Base-by-base conservation (phyloP, 352 stramenopile species). In the Phytopythium sindhum region DNA sequence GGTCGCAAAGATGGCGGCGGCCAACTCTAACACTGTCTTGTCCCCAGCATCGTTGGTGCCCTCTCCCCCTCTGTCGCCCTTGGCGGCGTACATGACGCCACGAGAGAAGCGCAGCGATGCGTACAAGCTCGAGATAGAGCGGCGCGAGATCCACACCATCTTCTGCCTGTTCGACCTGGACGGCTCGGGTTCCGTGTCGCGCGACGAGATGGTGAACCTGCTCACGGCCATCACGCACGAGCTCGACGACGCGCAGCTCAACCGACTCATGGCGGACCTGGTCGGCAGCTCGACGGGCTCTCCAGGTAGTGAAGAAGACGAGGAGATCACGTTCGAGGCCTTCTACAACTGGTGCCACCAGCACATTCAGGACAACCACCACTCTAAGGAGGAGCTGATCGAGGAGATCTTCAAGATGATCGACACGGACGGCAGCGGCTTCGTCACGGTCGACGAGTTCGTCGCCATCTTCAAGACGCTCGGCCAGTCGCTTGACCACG, bases 301-400 rank as follows among this genome's bases (percentile, higher is more conserved):
- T 28, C 42, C 60, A 0, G 66, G 73, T 26, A 68, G 81, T 26
- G 50, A 77, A 0, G 66, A 75, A 11, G 65, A 55, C 21, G 69
- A 76, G 24, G 67, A 72, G 35, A 77, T 91, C 50, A 81, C 76
- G 31, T 88, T 89, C 58, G 82, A 89, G 33, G 68, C 78, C 12
- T 91, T 91, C 52, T 85, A 88, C 67, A 80, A 85, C 41, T 91
- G 82, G 82, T 91, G 82, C 60, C 81, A 75, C 54, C 67, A 75
- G 19, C 74, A 79, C 19, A 89, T 91, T 26, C 78, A 78, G 31
- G 78, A 88, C 57, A 77, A 72, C 63, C 50, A 61, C 3, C 78
- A 81, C 42, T 75, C 73, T 1, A 86, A 91, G 44, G 78, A 89
- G 9, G 65, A 88, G 24, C 64, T 91, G 15, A 80, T 89, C 4